Percentiles rank a stretch among this genome's conserved stretches.
These are phyloP conservation scores for Rozella allomycis DNA, from an alignment of 371 early-diverging fungal species.

Conservation along the genomic window DNA sequence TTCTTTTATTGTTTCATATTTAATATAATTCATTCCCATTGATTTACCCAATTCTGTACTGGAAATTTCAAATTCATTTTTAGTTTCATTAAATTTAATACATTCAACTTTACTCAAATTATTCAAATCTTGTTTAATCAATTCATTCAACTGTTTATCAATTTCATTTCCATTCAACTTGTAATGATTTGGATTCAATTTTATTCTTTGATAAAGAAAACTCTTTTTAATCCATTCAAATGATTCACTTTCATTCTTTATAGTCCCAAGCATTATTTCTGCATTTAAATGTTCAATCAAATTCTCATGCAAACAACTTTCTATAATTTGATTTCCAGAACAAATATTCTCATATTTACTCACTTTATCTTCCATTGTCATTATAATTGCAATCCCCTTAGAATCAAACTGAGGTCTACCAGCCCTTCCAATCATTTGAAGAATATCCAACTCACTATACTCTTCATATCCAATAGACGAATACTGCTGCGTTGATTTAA, in stretches of 20 bases:
- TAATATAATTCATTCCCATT: no score
- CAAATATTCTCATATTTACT: conserved; percentile 24
- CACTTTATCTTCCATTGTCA: conserved; percentile 36
- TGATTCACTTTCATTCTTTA: conserved; percentile 25
- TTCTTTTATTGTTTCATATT: no score
- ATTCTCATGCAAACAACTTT: conserved; percentile 36
- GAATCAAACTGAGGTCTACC: conserved; percentile 67
- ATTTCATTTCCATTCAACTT: conserved; percentile 9
- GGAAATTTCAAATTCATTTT: no score
- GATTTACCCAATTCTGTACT: no score
- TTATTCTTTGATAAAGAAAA: conserved; percentile 19
- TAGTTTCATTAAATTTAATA: no score
- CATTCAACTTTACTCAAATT: no score
- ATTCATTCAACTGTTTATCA: no score
- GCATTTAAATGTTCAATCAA: conserved; percentile 59
- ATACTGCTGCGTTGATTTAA: conserved; percentile 50
- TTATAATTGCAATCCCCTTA: conserved; percentile 45
- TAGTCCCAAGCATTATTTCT: conserved; percentile 51
- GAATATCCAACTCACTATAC: conserved; percentile 41
- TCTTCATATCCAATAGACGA: conserved; percentile 28
- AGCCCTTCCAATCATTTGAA: conserved; percentile 86
- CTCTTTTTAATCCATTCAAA: conserved; percentile 46
- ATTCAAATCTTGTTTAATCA: no score
- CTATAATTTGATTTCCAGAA: conserved; percentile 40
- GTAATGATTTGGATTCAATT: conserved; percentile 37